Conservation (phyloP, 345 rosid species). For the Triadica sebifera region DNA sequence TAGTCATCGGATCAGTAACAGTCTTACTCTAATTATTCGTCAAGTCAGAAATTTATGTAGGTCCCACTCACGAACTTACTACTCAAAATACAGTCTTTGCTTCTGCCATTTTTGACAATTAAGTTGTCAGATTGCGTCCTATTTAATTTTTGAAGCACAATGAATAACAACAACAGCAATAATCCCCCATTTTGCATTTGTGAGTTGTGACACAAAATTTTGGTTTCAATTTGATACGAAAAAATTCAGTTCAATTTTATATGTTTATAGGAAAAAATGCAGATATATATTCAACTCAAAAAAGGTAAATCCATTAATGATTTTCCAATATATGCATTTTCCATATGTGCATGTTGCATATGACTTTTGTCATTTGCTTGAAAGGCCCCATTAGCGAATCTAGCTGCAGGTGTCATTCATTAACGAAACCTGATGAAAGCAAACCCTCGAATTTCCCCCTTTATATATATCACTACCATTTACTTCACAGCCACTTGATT, state of each 20-base stretch:
- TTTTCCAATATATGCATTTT: background rate
- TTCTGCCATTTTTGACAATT: background rate
- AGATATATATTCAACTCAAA: background rate
- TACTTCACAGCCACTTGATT: background rate
- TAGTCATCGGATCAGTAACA: too few relatives aligned
- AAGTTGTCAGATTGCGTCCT: background rate
- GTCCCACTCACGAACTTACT: background rate
- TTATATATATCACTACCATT: background rate
- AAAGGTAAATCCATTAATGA: background rate
- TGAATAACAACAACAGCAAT: background rate
- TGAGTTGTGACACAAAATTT: background rate
- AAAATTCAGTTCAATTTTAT: too few relatives aligned
- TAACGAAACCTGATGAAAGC: background rate
- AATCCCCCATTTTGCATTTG: background rate
- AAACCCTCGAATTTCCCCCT: background rate
- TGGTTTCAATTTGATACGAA: too few relatives aligned
- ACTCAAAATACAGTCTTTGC: background rate
- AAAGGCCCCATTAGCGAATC: background rate
- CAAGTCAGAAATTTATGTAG: background rate
- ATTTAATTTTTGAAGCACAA: background rate
- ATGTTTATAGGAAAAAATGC: too few relatives aligned
- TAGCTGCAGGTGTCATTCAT: conserved; percentile 6
- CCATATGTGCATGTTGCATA: background rate
- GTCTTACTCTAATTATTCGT: background rate
- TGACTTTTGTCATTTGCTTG: background rate